Evolutionary conservation across 805 yeast species (phyloP).

Genomic region (Wickerhamomyces tratensis): DNA sequence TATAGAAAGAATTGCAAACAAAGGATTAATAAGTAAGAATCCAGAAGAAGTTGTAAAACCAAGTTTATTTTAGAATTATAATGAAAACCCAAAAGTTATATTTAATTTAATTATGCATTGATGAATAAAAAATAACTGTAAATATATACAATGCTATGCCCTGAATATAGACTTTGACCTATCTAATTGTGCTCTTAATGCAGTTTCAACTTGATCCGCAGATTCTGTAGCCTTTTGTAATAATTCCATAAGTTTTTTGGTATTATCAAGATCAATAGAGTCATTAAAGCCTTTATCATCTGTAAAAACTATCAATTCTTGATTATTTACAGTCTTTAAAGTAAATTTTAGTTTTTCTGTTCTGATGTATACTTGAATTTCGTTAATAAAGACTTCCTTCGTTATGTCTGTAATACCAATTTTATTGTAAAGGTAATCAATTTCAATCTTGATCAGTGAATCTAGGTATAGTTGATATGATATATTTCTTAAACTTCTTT

Average conservation of each 20-base stretch:
- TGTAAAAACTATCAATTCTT: too few relatives aligned
- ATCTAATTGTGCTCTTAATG: conserved; percentile 4
- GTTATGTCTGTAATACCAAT: conserved; percentile 5
- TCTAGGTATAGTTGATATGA: conserved; percentile 24
- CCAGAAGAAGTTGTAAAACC: conserved; percentile 4
- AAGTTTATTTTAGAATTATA: not conserved
- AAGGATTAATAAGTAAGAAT: conserved; percentile 26
- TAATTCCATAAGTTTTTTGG: conserved; percentile 5
- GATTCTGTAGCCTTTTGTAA: conserved; percentile 12
- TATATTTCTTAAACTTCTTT: conserved; percentile 19
- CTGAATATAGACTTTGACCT: not conserved
- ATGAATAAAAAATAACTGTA: too few relatives aligned
- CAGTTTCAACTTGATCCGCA: conserved; percentile 10
- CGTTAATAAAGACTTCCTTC: conserved; percentile 6
- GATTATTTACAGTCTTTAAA: not conserved
- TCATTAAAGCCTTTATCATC: conserved; percentile 6
- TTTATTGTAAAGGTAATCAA: conserved; percentile 10
- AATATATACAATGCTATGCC: too few relatives aligned
- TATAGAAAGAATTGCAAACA: conserved; percentile 56
- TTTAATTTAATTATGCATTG: too few relatives aligned
- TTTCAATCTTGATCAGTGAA: conserved; percentile 12
- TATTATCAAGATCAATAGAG: conserved; percentile 5
- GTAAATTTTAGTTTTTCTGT: conserved; percentile 5
- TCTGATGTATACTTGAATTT: conserved; percentile 10
- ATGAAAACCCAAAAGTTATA: too few relatives aligned